Base-by-base conservation (phyloP, 2,329 filamentous ascomycete genomes). In the Diaporthe capsici region DNA sequence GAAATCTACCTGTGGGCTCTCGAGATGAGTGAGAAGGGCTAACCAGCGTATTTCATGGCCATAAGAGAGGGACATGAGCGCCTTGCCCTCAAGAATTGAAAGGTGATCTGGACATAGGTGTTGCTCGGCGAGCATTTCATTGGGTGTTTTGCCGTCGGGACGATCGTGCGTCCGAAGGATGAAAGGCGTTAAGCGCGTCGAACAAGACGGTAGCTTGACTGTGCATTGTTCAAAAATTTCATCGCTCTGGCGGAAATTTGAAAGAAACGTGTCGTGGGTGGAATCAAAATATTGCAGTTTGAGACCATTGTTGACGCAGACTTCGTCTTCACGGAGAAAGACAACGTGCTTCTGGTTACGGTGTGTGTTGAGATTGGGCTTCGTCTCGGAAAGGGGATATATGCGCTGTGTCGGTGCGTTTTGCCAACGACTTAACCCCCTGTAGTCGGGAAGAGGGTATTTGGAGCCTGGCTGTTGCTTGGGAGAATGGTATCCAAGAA, bases 111-210 rank as follows among this genome's bases (percentile, higher is more conserved):
- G 47, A 49, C 47, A 49, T 3, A 49, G 47, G 22, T 49, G 20
- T n/a, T 49, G 47, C 47, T n/a, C 47, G 20, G 47, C 47, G 22
- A 49, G 47, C 47, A 49, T 10, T 49, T 49, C 47, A 15, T 49
- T 49, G 17, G 47, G 47, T n/a, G 47, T 49, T 5, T 49, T 49
- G 6, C 47, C 47, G 47, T 49, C 22, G 17, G 47, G 20, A 17
- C 47, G 47, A 49, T 49, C 47, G 20, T 49, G 47, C 4, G 47
- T 49, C 7, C 47, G 47, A 49, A 49, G 76, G 8, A 88, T 75
- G 74, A 86, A 90, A 4, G 80, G 61, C 55, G 88, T 83, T 0
- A 90, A 80, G 0, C 75, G 22, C 0, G 60, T 78, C 51, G 80
- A 79, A 6, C 72, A 71, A 1, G 20, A 49, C 22, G 47, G 47